Evolutionary conservation across 2,329 filamentous ascomycete species (phyloP).

Genomic region (Chlorencoelia australis): DNA sequence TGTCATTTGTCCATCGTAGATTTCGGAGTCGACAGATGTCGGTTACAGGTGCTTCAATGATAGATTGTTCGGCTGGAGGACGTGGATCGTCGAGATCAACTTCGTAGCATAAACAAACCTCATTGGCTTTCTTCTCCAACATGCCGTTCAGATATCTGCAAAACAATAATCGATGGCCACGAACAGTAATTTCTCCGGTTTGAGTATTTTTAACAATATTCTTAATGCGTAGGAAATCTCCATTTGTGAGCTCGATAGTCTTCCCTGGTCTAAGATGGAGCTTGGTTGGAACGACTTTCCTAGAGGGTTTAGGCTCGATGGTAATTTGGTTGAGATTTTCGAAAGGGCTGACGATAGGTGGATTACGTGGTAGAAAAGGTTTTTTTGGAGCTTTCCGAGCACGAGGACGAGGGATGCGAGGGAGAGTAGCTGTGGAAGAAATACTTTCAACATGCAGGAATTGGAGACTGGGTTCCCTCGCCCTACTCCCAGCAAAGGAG

Average conservation of each 20-base stretch:
- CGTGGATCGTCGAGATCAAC: conserved; percentile 30
- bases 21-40: conserved; percentile 32
- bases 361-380: conserved; percentile 15
- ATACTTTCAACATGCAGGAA: no score
- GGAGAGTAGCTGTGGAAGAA: no score
- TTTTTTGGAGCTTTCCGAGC: conserved; percentile 7
- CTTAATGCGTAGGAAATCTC: conserved; percentile 31
- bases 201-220: conserved; percentile 10
- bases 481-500: conserved; percentile 5
- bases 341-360: conserved; percentile 16
- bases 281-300: conserved; percentile 29
- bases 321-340: no score
- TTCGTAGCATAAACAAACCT: conserved; percentile 34
- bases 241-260: conserved; percentile 16
- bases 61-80: conserved; percentile 27
- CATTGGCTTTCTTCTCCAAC: conserved; percentile 32
- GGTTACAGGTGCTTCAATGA: conserved; percentile 33
- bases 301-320: no score
- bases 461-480: not conserved
- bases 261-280: conserved; percentile 24
- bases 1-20: conserved; percentile 45
- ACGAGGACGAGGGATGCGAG: conserved; percentile 7
- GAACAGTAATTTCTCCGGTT: conserved; percentile 25
- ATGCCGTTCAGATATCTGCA: conserved; percentile 27
- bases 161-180: conserved; percentile 33